A percentile compares a stretch with the other conserved stretches of the same genome.
phyloP scores from a whole-genome alignment of 192 early-diverging fungal genomes.

The Neocallimastix lanati region DNA sequence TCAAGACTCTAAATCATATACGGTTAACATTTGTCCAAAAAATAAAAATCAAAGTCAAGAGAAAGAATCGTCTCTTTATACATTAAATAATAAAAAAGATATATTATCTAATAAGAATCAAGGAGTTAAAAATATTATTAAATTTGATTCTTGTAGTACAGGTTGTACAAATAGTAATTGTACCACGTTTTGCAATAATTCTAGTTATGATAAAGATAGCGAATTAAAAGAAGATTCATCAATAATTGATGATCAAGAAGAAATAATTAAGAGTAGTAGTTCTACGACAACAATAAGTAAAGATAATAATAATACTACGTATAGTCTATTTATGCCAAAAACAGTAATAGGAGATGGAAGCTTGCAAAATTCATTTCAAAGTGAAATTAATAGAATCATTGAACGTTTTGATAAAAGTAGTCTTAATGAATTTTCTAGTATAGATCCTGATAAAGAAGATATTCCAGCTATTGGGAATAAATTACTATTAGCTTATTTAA shows the following conservation, averaged over 20 bases:
- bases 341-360: neutral
- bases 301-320: neutral
- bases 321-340: neutral
- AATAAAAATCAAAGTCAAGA: neutral
- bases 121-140: too few species aligned
- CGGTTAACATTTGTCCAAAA: too few species aligned
- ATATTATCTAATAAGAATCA: neutral
- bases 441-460: neutral
- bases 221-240: neutral
- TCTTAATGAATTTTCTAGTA: neutral
- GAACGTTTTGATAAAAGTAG: neutral
- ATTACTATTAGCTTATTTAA: neutral
- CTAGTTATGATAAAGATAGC: neutral
- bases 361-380: neutral
- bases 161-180: neutral
- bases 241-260: neutral
- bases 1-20: too few species aligned
- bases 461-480: neutral
- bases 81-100: neutral
- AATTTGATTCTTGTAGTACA: too few species aligned
- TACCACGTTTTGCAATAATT: neutral
- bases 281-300: neutral
- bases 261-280: too few species aligned
- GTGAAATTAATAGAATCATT: neutral
- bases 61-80: neutral